Evolutionary conservation across 371 early-diverging fungal genomes (phyloP).

Genomic region (Entomophthora muscae): DNA sequence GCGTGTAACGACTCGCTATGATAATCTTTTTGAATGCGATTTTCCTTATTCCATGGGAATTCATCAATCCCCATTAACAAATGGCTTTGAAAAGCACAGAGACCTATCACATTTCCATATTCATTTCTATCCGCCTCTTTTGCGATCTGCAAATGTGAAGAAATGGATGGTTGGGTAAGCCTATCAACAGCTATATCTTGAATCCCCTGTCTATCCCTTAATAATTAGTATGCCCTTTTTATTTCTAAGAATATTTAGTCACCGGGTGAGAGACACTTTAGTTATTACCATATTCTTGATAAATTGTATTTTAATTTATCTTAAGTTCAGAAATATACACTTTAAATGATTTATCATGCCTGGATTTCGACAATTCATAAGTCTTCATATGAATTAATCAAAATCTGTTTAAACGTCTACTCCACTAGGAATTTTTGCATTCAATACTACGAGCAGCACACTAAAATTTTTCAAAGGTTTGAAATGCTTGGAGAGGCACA

Average conservation of each 20-base stretch:
- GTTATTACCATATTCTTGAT: no score
- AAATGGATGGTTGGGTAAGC: constrained; percentile 88
- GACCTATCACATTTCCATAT: constrained; percentile 57
- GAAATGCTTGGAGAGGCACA: constrained; percentile 88
- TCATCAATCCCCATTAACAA: constrained; percentile 53
- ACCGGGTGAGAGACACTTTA: no score
- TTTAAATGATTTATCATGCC: no score
- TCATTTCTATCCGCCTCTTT: constrained; percentile 87
- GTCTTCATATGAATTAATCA: no score
- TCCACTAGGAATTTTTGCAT: no score
- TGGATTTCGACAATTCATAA: no score
- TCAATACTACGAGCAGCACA: no score
- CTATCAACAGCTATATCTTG: no score
- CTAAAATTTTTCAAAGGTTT: constrained; percentile 32
- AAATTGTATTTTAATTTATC: no score
- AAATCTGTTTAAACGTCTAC: no score
- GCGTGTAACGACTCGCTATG: constrained; percentile 63
- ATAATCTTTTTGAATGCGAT: constrained; percentile 73
- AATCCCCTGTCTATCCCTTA: neutral
- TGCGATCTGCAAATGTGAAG: constrained; percentile 70
- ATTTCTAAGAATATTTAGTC: no score
- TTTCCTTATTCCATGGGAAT: constrained; percentile 95
- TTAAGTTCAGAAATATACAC: no score
- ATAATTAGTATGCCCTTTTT: neutral
- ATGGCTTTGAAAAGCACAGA: constrained; percentile 20